Percentiles rank a stretch among this genome's conserved stretches.
Conservation (phyloP, 1,139 yeast species). For the Geotrichum siamense region DNA sequence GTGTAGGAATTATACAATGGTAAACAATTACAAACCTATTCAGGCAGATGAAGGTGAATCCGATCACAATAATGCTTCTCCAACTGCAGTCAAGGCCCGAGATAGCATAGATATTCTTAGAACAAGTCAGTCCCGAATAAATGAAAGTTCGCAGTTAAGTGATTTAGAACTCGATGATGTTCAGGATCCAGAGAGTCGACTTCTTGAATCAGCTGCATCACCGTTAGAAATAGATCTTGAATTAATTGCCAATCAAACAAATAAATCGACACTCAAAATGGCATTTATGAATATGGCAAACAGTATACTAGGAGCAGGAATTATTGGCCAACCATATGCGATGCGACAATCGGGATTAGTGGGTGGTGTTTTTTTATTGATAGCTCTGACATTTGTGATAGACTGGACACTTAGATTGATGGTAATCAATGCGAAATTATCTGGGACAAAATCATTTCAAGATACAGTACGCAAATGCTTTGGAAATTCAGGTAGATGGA, state of each 20-base stretch:
- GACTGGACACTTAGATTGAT: conserved; percentile 82
- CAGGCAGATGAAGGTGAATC: background rate
- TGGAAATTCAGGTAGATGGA: conserved; percentile 63
- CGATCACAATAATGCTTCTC: background rate
- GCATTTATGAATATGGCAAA: conserved; percentile 98
- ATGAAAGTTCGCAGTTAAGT: background rate
- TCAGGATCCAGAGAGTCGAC: background rate
- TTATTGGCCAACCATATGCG: conserved; percentile 90
- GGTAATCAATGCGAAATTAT: conserved; percentile 72
- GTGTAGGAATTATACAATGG: no score
- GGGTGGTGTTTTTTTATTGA: conserved; percentile 61
- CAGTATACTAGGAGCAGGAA: conserved; percentile 86
- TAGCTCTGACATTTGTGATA: conserved; percentile 57
- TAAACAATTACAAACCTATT: background rate
- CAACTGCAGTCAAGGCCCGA: background rate
- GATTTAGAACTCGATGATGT: conserved; percentile 2
- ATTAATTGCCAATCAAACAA: conserved; percentile 33
- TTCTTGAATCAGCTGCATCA: background rate
- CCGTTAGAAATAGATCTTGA: background rate
- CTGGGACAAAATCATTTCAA: conserved; percentile 74
- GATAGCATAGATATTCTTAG: background rate
- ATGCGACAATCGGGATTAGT: conserved; percentile 70
- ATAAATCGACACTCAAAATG: conserved; percentile 54
- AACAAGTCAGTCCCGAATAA: background rate
- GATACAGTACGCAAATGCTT: conserved; percentile 77